phyloP scores from a whole-genome alignment of 2,329 filamentous ascomycete species.

The Paracamarosporium sp. region DNA sequence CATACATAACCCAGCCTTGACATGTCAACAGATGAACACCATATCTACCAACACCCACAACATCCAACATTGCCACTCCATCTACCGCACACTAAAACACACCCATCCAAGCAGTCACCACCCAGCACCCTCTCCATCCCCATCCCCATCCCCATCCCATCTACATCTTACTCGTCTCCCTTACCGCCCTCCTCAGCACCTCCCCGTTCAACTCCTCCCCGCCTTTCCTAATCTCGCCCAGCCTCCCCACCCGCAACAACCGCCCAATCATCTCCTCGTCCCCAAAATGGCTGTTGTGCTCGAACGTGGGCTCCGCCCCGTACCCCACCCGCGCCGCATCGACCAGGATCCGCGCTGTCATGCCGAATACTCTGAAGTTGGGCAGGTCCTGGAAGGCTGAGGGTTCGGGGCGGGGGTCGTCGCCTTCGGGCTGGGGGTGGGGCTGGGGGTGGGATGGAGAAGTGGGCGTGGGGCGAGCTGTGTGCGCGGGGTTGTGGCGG shows the following conservation, averaged over 20 bases:
- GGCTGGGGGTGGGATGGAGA: no score
- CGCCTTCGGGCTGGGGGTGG: conserved; percentile 19
- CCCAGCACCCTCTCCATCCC: no score
- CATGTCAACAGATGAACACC: no score
- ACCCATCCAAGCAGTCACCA: no score
- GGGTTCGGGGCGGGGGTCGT: conserved; percentile 46
- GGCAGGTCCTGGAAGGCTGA: conserved; percentile 49
- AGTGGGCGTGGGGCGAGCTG: no score
- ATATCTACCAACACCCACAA: no score
- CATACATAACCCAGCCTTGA: no score
- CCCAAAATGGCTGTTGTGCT: conserved; percentile 70
- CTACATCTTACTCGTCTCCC: conserved; percentile 57
- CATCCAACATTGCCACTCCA: no score
- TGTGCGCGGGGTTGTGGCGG: no score
- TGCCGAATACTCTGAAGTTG: conserved; percentile 88
- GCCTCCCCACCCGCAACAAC: conserved; percentile 62
- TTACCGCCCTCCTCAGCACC: conserved; percentile 58
- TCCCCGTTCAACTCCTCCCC: conserved; percentile 61
- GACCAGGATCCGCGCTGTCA: conserved; percentile 90
- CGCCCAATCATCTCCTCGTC: conserved; percentile 70
- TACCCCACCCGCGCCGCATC: conserved; percentile 89
- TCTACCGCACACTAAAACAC: no score
- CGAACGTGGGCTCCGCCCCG: conserved; percentile 81
- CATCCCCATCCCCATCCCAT: no score
- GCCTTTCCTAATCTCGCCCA: conserved; percentile 59